Conservation (phyloP, 106 monocot species). For the Dioscorea alata region DNA sequence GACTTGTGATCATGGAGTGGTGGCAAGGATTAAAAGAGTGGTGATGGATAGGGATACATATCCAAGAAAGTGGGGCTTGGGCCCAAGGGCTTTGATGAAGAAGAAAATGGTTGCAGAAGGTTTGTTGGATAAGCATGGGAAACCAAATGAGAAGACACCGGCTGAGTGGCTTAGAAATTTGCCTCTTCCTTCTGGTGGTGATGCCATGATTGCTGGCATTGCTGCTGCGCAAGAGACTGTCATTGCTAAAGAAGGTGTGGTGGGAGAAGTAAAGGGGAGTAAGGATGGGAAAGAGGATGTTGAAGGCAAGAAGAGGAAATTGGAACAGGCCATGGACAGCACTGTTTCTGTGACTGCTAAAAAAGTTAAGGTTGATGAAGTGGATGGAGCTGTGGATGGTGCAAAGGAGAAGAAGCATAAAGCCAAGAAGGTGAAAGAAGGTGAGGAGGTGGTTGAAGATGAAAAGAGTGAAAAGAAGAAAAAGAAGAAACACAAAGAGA, state of each 20-base stretch:
- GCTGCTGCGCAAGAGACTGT: conserved; percentile 35
- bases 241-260: conserved; percentile 3
- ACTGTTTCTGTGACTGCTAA: conserved; percentile 14
- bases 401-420: conserved; percentile 14
- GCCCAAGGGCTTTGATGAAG: conserved; percentile 84
- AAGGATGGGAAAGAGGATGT: conserved; percentile 24
- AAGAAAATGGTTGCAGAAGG: conserved; percentile 86
- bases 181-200: conserved; percentile 61
- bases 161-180: conserved; percentile 80
- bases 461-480: conserved; percentile 31
- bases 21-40: conserved; percentile 84
- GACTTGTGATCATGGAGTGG: conserved; percentile 85
- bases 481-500: conserved; percentile 39
- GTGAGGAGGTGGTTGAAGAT: conserved; percentile 3
- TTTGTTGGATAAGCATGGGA: conserved; percentile 84
- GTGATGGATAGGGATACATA: conserved; percentile 96
- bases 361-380: conserved; percentile 50
- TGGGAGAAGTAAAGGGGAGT: conserved; percentile 31
- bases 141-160: conserved; percentile 92
- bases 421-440: conserved; percentile 8
- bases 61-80: conserved; percentile 92
- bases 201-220: conserved; percentile 47
- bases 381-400: conserved; percentile 1
- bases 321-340: conserved; percentile 29
- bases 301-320: conserved; percentile 29